phyloP scores from a whole-genome alignment of 1,284 basidiomycete species.

The Sporisorium graminicola region DNA sequence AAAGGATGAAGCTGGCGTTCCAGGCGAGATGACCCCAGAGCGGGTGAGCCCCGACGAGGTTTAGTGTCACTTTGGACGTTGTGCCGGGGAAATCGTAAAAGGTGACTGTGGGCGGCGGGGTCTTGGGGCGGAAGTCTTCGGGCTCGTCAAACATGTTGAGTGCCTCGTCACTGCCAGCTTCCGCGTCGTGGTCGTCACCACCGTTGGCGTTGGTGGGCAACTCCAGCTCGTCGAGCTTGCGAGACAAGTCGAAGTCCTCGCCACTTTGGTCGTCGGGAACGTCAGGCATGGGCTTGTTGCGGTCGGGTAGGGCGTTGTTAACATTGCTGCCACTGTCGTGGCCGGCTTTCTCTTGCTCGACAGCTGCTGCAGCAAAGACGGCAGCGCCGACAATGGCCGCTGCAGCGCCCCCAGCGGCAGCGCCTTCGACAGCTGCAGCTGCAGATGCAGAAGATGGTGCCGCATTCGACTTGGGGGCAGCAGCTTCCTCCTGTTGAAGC shows the following conservation, averaged over 20 bases:
- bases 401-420: conserved; percentile 19
- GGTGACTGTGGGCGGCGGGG: conserved; percentile 62
- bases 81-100: conserved; percentile 48
- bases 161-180: conserved; percentile 3
- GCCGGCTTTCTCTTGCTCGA: not conserved
- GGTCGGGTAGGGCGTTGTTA: not conserved
- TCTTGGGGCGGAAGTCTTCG: conserved; percentile 62
- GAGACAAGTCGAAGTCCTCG: conserved; percentile 22
- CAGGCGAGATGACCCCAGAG: conserved; percentile 92
- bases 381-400: conserved; percentile 32
- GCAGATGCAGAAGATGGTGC: not conserved
- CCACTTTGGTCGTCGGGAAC: conserved; percentile 21
- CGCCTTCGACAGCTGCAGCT: conserved; percentile 1
- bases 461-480: conserved; percentile 2
- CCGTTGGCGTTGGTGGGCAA: conserved; percentile 14
- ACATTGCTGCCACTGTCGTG: not conserved
- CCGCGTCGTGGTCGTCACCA: not conserved
- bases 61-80: conserved; percentile 71
- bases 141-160: conserved; percentile 67
- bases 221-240: conserved; percentile 37
- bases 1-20: conserved; percentile 71
- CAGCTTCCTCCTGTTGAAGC: not conserved
- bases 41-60: conserved; percentile 86
- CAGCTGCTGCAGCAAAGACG: conserved; percentile 2
- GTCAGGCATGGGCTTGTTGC: conserved; percentile 20